Evolutionary conservation across 2,329 filamentous ascomycete genomes (phyloP), one percentile per base, ranked within the genome.

Genomic region (Myriangium duriaei): DNA sequence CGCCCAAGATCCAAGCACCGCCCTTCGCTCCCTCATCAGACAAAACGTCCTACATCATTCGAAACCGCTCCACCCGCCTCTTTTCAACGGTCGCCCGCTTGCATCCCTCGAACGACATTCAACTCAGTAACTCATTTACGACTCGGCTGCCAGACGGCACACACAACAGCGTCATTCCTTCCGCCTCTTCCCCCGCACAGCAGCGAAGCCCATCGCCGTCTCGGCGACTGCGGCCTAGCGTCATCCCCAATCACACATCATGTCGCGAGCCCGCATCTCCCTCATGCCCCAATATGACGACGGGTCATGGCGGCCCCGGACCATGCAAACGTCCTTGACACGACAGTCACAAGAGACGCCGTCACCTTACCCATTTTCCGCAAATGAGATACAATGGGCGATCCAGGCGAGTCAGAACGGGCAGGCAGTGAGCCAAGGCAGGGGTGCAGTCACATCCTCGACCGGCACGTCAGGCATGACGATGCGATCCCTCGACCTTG

Each of bases 161-260:
- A 13, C 15, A 32, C 16, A 17, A 11, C 9, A 21, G 21, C 13
- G 19, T 36, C 34, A 26, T 14, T n/a, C 21, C 34, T 11, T 28
- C 18, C 12, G 14, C 30, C 11, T 17, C 13, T 16, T 18, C 16
- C 13, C 16, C 10, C 32, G 28, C 18, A 15, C 24, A 37, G 3
- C n/a, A 37, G 11, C 30, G 14, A 34, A 32, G 41, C 43, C 43
- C 40, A 34, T 43, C 43, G 43, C 43, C 43, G 10, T 21, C 14
- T 32, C 29, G 36, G 43, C 43, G 43, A 42, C 34, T 41, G 43
- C 34, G 43, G 43, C 41, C 24, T n/a, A 32, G 29, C 36, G 29
- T 24, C 29, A 39, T 26, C 29, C 15, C 21, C 33, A 36, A n/a
- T n/a, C n/a, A n/a, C n/a, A n/a, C n/a, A n/a, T n/a, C n/a, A n/a